A percentile compares a stretch with the other conserved stretches of the same genome.
Conservation (phyloP, 495 filamentous ascomycete species). For the Talaromyces ruber region DNA sequence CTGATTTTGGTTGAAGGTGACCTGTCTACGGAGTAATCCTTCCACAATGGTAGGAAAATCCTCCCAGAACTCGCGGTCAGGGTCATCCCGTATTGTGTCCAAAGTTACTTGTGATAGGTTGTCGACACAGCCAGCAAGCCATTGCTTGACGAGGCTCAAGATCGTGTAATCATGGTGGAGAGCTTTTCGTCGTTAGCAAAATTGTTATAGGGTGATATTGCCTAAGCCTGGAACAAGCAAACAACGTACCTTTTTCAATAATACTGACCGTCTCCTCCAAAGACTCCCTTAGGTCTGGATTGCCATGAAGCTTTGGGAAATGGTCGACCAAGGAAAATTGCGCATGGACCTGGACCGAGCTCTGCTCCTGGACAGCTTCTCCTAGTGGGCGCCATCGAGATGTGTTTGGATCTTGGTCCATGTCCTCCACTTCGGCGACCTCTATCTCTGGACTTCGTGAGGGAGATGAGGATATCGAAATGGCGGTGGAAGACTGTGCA, state of each 20-base stretch:
- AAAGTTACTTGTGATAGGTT: conserved; percentile 22
- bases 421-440: conserved; percentile 47
- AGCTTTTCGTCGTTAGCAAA: conserved; percentile 12
- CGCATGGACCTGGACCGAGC: conserved; percentile 22
- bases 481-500: conserved; percentile 20
- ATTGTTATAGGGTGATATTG: conserved; percentile 4
- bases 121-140: conserved; percentile 24
- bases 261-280: conserved; percentile 24
- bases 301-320: conserved; percentile 25
- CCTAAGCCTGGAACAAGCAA: not conserved
- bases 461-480: conserved; percentile 42
- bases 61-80: conserved; percentile 46
- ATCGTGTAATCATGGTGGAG: conserved; percentile 17
- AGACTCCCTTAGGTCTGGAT: conserved; percentile 25
- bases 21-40: conserved; percentile 28
- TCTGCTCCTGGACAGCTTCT: conserved; percentile 22
- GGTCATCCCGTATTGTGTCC: conserved; percentile 23
- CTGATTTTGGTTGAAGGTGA: conserved; percentile 20
- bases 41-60: conserved; percentile 37
- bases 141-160: conserved; percentile 22
- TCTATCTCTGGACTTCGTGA: conserved; percentile 45
- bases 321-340: conserved; percentile 19
- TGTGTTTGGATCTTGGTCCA: conserved; percentile 35
- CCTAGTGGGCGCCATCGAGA: conserved; percentile 38
- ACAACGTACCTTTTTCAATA: conserved; percentile 35